Evolutionary conservation across 352 stramenopile species (phyloP).

Genomic region (Phytopythium cucurbitacearum): DNA sequence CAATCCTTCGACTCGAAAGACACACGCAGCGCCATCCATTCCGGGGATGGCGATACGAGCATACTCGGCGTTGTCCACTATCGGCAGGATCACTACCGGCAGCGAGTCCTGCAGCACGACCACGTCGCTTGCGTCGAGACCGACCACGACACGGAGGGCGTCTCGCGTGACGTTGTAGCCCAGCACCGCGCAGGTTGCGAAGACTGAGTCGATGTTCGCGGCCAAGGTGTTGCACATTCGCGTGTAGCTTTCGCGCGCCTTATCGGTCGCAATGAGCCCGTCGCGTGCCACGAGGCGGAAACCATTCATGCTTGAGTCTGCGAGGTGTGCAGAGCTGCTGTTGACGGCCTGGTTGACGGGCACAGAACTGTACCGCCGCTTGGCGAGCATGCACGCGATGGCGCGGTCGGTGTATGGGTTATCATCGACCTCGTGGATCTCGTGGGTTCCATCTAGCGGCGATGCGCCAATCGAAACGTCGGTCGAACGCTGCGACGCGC

Average conservation of each 20-base stretch:
- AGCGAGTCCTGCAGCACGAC: not conserved
- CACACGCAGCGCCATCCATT: conserved; percentile 4
- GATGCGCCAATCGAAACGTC: not conserved
- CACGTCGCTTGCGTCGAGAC: not conserved
- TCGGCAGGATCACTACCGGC: conserved; percentile 1
- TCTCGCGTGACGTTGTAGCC: conserved; percentile 4
- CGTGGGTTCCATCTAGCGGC: not conserved
- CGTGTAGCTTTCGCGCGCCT: not conserved
- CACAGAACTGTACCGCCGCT: conserved; percentile 1
- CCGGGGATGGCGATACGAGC: conserved; percentile 1
- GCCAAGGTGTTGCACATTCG: conserved; percentile 6
- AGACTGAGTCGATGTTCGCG: not conserved
- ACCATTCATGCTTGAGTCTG: not conserved
- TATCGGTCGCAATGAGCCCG: not conserved
- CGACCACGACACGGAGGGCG: conserved; percentile 1
- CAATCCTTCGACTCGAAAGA: conserved; percentile 1
- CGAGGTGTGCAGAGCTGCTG: not conserved
- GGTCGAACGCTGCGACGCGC: not conserved
- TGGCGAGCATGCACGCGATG: conserved; percentile 10
- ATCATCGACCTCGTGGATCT: conserved; percentile 9
- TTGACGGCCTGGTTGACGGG: not conserved
- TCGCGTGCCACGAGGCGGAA: conserved; percentile 2
- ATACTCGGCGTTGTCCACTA: not conserved
- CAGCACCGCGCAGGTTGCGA: not conserved
- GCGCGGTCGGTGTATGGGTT: conserved; percentile 12